Percentiles rank a stretch among this genome's conserved stretches.
Conservation (phyloP, 805 yeast genomes). For the Sugiyamaella floridensis region DNA sequence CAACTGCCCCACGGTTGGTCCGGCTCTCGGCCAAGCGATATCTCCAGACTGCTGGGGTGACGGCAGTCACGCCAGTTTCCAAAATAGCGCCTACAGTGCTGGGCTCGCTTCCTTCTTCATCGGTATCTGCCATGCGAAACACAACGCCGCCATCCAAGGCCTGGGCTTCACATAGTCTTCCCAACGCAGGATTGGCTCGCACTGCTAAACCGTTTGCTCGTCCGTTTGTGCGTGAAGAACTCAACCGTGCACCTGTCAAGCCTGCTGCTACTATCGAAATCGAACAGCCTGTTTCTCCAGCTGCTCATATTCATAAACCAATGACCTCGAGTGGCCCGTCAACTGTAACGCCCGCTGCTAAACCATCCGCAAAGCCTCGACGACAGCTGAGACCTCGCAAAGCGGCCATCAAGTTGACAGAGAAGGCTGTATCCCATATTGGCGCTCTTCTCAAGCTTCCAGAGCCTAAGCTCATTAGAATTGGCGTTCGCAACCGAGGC, state of each 20-base stretch:
- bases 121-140: constrained; percentile 4
- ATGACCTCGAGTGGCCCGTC: background rate
- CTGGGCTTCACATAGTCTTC: constrained; percentile 13
- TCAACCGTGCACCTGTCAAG: background rate
- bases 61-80: constrained; percentile 6
- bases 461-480: constrained; percentile 78
- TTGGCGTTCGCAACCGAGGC: constrained; percentile 94
- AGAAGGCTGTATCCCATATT: constrained; percentile 70
- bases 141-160: constrained; percentile 1
- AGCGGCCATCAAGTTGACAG: constrained; percentile 77
- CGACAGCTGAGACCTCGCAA: constrained; percentile 76
- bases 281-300: background rate
- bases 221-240: background rate
- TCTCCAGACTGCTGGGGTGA: constrained; percentile 10
- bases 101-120: constrained; percentile 10
- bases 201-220: constrained; percentile 6
- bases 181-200: constrained; percentile 2
- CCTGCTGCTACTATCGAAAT: background rate
- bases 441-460: constrained; percentile 65
- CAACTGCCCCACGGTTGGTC: background rate
- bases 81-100: constrained; percentile 8
- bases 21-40: constrained; percentile 10
- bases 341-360: constrained; percentile 13
- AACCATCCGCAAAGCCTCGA: constrained; percentile 31
- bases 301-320: background rate